Conservation (phyloP, 164 flowering plant species). For the Magnolia changhungtana region DNA sequence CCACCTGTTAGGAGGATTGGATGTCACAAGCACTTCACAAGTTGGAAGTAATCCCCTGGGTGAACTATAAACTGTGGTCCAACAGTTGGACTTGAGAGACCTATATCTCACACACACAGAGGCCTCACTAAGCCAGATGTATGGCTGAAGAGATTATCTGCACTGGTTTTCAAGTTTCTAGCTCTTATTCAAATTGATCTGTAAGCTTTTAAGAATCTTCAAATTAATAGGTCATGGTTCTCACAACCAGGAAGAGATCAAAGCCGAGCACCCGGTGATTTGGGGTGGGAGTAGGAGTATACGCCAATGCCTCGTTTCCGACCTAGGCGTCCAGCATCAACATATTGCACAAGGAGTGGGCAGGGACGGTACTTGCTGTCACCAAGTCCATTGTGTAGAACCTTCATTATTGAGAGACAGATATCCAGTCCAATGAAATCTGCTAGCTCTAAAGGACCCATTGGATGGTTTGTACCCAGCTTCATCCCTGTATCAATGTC, state of each 20-base stretch:
- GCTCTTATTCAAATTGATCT: too few relatives aligned
- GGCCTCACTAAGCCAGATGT: too few relatives aligned
- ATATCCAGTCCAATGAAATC: constrained; percentile 92
- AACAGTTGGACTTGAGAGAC: too few relatives aligned
- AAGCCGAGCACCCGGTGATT: constrained; percentile 8
- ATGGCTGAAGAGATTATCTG: too few relatives aligned
- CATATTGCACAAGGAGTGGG: constrained; percentile 93
- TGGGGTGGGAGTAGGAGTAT: constrained; percentile 45
- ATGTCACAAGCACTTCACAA: too few relatives aligned
- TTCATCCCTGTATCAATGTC: constrained; percentile 95
- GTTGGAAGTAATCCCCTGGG: too few relatives aligned
- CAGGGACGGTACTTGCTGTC: constrained; percentile 80
- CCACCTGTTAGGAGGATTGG: too few relatives aligned
- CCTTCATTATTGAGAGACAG: constrained; percentile 81
- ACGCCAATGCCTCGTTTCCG: constrained; percentile 81
- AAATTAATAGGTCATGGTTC: background rate
- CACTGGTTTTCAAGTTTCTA: too few relatives aligned
- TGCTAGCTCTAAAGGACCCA: constrained; percentile 95
- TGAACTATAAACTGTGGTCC: too few relatives aligned
- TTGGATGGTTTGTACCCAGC: constrained; percentile 94
- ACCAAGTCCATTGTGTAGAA: constrained; percentile 85
- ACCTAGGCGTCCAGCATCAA: constrained; percentile 91
- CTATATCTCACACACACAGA: too few relatives aligned
- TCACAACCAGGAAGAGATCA: background rate
- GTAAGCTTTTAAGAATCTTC: background rate